These are phyloP conservation scores for Clonostachys byssicola DNA, from an alignment of 2,329 filamentous ascomycete species.

Conservation along the genomic window DNA sequence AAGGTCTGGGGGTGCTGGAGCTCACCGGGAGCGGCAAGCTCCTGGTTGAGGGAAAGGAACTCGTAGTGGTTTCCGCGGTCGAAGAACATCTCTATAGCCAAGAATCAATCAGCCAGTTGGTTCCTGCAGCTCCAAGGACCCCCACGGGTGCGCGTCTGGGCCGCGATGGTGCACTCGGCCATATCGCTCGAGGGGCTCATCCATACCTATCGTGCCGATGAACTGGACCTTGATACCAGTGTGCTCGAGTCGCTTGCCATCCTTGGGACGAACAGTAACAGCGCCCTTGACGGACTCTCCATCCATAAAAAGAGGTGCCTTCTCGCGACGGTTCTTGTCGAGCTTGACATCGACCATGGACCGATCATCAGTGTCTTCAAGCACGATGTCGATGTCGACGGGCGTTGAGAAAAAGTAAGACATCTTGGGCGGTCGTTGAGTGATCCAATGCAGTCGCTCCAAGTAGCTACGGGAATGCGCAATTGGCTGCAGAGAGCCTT, in stretches of 20 bases:
- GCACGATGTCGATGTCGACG: slow-evolving; percentile 97
- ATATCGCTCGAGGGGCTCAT: slow-evolving; percentile 2
- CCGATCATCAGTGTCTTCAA: slow-evolving; percentile 91
- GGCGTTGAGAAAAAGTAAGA: slow-evolving; percentile 98
- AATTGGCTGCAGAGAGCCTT: too few relatives aligned
- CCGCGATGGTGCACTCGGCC: not conserved
- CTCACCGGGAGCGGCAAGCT: slow-evolving; percentile 93
- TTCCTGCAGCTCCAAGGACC: too few relatives aligned
- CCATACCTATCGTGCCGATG: slow-evolving; percentile 90
- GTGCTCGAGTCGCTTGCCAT: slow-evolving; percentile 96
- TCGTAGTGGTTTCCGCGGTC: slow-evolving; percentile 99
- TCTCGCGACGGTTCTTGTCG: slow-evolving; percentile 96
- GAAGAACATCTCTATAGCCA: slow-evolving; percentile 91
- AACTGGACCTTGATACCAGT: slow-evolving; percentile 99
- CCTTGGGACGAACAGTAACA: slow-evolving; percentile 92
- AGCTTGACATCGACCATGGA: slow-evolving; percentile 97
- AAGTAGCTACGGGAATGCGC: too few relatives aligned
- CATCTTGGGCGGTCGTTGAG: slow-evolving; percentile 45
- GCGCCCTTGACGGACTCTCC: slow-evolving; percentile 97
- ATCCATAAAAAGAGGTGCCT: slow-evolving; percentile 95
- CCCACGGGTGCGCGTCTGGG: not conserved
- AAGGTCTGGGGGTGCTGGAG: slow-evolving; percentile 98
- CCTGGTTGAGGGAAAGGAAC: slow-evolving; percentile 94
- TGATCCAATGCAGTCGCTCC: too few relatives aligned
- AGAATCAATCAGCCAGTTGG: not conserved